Conservation (phyloP, 1,284 basidiomycete species). For the Cryptococcus neoformans region DNA sequence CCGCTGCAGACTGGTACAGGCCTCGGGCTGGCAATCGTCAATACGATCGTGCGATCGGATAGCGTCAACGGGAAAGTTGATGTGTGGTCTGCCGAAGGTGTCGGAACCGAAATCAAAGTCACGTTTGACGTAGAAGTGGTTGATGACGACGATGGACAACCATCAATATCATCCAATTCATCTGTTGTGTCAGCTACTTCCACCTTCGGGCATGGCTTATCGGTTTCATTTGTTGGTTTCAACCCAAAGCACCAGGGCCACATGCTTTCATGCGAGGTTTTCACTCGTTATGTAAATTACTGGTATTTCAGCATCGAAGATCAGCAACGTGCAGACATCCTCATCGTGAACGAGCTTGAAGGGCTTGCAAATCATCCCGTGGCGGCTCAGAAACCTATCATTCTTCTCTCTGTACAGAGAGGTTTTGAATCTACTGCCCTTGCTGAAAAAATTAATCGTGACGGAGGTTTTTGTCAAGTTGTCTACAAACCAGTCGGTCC, state of each 20-base stretch:
- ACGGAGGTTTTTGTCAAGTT: slow-evolving; percentile 82
- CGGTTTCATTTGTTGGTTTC: slow-evolving; percentile 72
- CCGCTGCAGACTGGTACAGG: slow-evolving; percentile 81
- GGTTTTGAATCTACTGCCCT: slow-evolving; percentile 56
- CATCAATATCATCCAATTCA: slow-evolving; percentile 13
- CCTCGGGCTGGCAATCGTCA: slow-evolving; percentile 94
- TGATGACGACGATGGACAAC: slow-evolving; percentile 31
- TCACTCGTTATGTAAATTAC: slow-evolving; percentile 69
- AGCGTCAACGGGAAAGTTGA: slow-evolving; percentile 74
- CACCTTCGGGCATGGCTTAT: slow-evolving; percentile 52
- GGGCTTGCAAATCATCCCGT: slow-evolving; percentile 59
- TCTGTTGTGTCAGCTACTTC: slow-evolving; percentile 10
- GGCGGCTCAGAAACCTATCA: slow-evolving; percentile 18
- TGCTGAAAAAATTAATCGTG: slow-evolving; percentile 50
- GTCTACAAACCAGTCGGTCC: slow-evolving; percentile 90
- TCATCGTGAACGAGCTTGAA: slow-evolving; percentile 79
- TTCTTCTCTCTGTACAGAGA: slow-evolving; percentile 64
- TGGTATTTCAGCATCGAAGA: slow-evolving; percentile 68
- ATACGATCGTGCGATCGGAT: slow-evolving; percentile 75
- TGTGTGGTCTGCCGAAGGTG: slow-evolving; percentile 62
- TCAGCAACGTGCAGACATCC: slow-evolving; percentile 61
- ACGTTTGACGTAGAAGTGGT: slow-evolving; percentile 71
- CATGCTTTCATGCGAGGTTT: slow-evolving; percentile 62
- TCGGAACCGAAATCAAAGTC: slow-evolving; percentile 91
- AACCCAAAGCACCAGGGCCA: slow-evolving; percentile 64